Evolutionary conservation across 2,329 filamentous ascomycete genomes (phyloP), one percentile per base, ranked within the genome.

Genomic region (Phyllosticta citriasiana): DNA sequence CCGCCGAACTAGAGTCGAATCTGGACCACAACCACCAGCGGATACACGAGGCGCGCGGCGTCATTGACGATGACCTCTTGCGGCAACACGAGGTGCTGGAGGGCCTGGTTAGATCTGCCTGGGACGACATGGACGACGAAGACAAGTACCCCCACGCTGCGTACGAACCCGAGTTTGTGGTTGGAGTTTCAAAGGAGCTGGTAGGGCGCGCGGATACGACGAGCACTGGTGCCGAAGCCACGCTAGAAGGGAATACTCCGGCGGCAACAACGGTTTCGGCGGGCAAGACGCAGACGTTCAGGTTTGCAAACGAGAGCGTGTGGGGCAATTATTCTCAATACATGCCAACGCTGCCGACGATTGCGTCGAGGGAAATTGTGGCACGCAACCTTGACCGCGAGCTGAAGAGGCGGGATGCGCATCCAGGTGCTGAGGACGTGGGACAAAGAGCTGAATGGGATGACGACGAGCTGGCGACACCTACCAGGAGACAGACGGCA

Each of bases 171-270:
- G 79, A 83, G 2, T 89, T 90, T 69, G 67, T 75, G 9, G 76
- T 80, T 7, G 83, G 40, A n/a, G 12, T 47, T 4, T 16, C 40
- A n/a, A 47, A 47, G 40, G 40, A 47, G 12, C 4, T 47, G 40
- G n/a, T 47, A 6, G 40, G 40, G 3, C 40, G 40, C 40, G 40
- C 40, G 40, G 40, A 47, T 47, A 47, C 40, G 40, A 47, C 83
- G 26, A 75, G 76, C 4, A 78, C 77, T 1, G 78, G 72, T 27
- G 70, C 82, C 14, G 77, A 74, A 7, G 68, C 80, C 22, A 24
- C 22, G 2, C 75, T 86, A 61, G 75, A 72, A 10, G 91, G 93
- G 68, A 91, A 96, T 71, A 77, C 79, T 33, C 82, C 84, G 16
- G 74, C 77, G 65, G 74, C 77, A 51, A 77, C 81, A 65, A 87